Conservation (phyloP, 345 rosid species). For the Boechera divaricarpa region DNA sequence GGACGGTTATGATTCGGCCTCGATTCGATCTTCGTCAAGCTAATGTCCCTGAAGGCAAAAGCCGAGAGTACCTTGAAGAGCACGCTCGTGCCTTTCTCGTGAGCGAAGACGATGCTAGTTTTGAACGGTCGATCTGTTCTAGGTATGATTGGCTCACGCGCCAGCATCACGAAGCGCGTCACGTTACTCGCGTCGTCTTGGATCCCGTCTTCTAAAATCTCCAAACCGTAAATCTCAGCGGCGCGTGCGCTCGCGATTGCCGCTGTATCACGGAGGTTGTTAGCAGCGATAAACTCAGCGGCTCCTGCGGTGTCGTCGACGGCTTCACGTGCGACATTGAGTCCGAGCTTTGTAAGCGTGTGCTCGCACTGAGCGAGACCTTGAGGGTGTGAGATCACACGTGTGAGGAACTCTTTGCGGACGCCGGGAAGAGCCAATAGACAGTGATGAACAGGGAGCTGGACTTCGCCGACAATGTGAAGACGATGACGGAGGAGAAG, state of each 20-base stretch:
- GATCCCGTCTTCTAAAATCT: conserved; percentile 75
- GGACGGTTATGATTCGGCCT: conserved; percentile 82
- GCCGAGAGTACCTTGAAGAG: conserved; percentile 85
- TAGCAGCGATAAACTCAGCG: conserved; percentile 71
- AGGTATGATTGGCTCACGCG: conserved; percentile 91
- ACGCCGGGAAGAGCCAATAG: conserved; percentile 83
- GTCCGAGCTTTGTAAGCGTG: conserved; percentile 71
- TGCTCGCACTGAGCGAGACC: conserved; percentile 85
- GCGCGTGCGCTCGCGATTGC: conserved; percentile 92
- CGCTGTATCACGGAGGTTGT: conserved; percentile 74
- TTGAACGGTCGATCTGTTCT: conserved; percentile 87
- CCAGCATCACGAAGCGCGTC: conserved; percentile 87
- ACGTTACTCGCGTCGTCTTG: conserved; percentile 86
- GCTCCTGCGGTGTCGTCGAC: conserved; percentile 92
- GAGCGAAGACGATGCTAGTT: conserved; percentile 92
- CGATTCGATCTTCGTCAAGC: conserved; percentile 85
- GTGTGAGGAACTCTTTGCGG: conserved; percentile 64
- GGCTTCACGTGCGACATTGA: conserved; percentile 77
- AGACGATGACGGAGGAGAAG: conserved; percentile 91
- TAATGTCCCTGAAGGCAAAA: conserved; percentile 83
- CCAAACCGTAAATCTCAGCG: conserved; percentile 75
- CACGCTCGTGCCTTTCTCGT: conserved; percentile 83
- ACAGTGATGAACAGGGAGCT: conserved; percentile 89
- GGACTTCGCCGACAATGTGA: conserved; percentile 93
- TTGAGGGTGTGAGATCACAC: conserved; percentile 91